phyloP scores from a whole-genome alignment of 2,329 filamentous ascomycete genomes.

The Ophiostoma sp. region DNA sequence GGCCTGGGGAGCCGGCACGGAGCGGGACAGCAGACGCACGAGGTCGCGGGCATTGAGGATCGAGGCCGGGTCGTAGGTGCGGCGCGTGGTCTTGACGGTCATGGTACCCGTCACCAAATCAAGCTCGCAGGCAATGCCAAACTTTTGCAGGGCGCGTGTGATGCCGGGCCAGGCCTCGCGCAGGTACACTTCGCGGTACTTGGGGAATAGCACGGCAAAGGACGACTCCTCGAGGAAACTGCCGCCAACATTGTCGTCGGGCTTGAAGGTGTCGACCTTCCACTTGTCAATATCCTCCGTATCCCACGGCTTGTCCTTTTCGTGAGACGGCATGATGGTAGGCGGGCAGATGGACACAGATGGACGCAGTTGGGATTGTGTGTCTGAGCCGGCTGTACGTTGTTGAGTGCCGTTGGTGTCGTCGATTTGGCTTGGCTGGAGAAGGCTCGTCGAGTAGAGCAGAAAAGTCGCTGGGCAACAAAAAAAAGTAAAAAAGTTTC shows the following conservation, averaged over 20 bases:
- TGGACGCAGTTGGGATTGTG: neutral
- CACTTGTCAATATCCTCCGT: conserved; percentile 97
- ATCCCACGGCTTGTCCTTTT: conserved; percentile 89
- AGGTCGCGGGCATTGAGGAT: conserved; percentile 92
- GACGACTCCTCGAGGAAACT: conserved; percentile 90
- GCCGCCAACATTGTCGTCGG: conserved; percentile 77
- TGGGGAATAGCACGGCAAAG: conserved; percentile 83
- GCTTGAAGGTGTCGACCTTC: conserved; percentile 83
- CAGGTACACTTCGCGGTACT: conserved; percentile 92
- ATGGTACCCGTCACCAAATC: conserved; percentile 95
- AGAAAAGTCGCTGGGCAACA: conserved; percentile 18
- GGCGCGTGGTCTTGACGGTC: conserved; percentile 91
- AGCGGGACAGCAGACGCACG: conserved; percentile 85
- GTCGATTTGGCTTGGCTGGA: neutral
- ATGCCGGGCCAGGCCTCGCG: conserved; percentile 90
- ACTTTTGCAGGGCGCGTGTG: conserved; percentile 79
- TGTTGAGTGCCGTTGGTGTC: conserved; percentile 2
- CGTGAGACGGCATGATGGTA: conserved; percentile 69
- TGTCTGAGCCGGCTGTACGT: neutral
- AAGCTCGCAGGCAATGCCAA: conserved; percentile 82
- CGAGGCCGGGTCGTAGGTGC: conserved; percentile 84
- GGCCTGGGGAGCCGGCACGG: conserved; percentile 87
- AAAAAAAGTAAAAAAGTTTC: conserved; percentile 18
- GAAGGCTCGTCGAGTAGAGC: conserved; percentile 8
- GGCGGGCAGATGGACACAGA: neutral